Percentiles rank a stretch among this genome's conserved stretches.
These are phyloP conservation scores for Myxozyma sirexii DNA, from an alignment of 805 yeast genomes.

Conservation along the genomic window DNA sequence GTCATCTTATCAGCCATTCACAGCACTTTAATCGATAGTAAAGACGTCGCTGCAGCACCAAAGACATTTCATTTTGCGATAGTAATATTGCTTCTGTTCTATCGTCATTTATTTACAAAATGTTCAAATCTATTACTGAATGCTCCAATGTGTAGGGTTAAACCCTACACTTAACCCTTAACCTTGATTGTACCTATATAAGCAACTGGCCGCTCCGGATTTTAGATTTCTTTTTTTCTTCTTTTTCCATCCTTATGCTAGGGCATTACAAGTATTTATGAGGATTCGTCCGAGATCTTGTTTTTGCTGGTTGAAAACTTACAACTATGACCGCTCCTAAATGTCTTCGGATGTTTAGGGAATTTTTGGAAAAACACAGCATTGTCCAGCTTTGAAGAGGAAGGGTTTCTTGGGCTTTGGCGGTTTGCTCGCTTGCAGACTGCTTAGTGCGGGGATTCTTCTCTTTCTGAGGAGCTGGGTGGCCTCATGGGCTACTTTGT, in stretches of 20 bases:
- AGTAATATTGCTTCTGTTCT: no score
- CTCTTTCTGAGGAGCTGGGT: constrained; percentile 2
- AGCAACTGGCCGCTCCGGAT: background rate
- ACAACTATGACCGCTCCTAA: constrained; percentile 79
- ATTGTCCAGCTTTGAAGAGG: background rate
- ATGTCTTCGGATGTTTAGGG: constrained; percentile 39
- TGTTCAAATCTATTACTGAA: no score
- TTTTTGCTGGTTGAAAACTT: constrained; percentile 99
- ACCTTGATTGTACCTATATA: background rate
- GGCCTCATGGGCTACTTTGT: constrained; percentile 13
- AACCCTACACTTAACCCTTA: constrained; percentile 5
- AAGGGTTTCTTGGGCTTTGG: background rate
- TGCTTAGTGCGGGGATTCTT: background rate
- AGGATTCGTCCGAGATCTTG: constrained; percentile 99
- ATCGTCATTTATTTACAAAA: no score
- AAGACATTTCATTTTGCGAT: no score
- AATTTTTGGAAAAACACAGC: constrained; percentile 42
- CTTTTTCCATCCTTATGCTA: constrained; percentile 89
- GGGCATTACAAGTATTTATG: constrained; percentile 99
- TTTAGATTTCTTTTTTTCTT: background rate
- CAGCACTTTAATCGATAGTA: no score
- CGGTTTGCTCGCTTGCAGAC: background rate
- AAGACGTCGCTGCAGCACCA: no score
- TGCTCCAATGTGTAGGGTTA: constrained; percentile 10
- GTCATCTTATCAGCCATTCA: no score